These are phyloP conservation scores for Agrocybe pediades DNA, from an alignment of 768 basidiomycete species.

Conservation along the genomic window DNA sequence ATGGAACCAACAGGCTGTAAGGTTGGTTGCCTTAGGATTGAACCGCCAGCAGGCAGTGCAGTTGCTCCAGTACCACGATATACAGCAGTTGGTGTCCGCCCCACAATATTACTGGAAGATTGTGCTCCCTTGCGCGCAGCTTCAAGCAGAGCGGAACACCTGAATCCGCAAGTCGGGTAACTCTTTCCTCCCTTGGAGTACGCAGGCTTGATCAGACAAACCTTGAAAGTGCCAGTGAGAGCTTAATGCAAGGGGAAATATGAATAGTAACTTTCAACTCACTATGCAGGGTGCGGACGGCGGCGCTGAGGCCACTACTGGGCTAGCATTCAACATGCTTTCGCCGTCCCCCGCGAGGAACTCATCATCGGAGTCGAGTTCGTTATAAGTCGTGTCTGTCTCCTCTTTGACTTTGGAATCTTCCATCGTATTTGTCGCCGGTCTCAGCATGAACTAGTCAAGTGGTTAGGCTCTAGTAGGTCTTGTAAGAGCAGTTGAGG, in stretches of 20 bases:
- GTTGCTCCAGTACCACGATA: not conserved
- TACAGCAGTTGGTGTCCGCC: not conserved
- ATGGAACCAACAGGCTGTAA: too few species aligned
- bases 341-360: slow-evolving; percentile 11
- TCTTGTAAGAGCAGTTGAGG: too few species aligned
- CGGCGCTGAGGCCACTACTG: too few species aligned
- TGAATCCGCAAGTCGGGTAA: slow-evolving; percentile 23
- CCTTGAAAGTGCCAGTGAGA: slow-evolving; percentile 5
- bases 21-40: not conserved
- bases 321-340: not conserved
- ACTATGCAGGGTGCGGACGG: not conserved
- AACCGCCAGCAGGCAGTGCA: not conserved
- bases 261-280: slow-evolving; percentile 9
- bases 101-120: not conserved
- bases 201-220: slow-evolving; percentile 13
- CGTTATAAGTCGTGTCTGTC: not conserved
- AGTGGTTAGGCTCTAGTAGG: too few species aligned
- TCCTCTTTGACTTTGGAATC: not conserved
- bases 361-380: slow-evolving; percentile 4
- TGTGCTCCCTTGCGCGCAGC: not conserved
- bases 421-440: not conserved
- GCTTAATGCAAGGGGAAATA: not conserved
- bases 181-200: slow-evolving; percentile 12
- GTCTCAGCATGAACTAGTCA: too few species aligned
- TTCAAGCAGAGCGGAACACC: slow-evolving; percentile 14